Base-by-base conservation (phyloP, 306 rosid species). In the Boehmeria nivea region DNA sequence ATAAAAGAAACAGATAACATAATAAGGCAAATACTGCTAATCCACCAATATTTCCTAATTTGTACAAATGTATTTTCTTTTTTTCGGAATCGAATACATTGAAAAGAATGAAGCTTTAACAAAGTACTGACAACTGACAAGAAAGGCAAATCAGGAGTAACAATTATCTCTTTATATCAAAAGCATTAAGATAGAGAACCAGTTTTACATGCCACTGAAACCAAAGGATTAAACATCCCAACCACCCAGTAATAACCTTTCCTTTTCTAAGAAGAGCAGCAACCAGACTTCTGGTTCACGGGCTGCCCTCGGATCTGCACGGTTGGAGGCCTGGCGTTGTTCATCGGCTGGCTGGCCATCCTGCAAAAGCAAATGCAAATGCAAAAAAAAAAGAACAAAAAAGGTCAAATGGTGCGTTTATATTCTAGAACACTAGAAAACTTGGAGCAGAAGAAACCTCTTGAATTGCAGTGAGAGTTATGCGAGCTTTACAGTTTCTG, bases 301-400 rank as follows among this genome's bases (percentile, higher is more conserved):
- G 99, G 99, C 76, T 93, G 96, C 72, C 99, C 99, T 58, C 95
- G 83, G 55, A 93, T 87, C 81, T 87, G 96, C 63, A 93, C 95
- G 0, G 99, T 93, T 15, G 96, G 95, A 66, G 96, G 95, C 80
- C 99, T 70, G 17, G 88, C 86, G 57, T 81, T 85, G 86, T 71
- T 87, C 85, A 82, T 72, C 6, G 99, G 99, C 69, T 93, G 99
- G 73, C 87, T 93, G 23, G 99, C 99, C 99, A 93, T 93, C 85
- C 99, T 93, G 75, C 66, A 52, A n/a, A 50, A 31, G 64, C 22
- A 15, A 42, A 47, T 53, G 46, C 4, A 17, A 55, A 43, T 44
- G 37, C 26, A 31, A 31, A 40, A 40, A n/a, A 5, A 11, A 0
- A 8, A n/a, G 45, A 10, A 40, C 45, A 22, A 21, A 63, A 27